Evolutionary conservation across 768 basidiomycete species (phyloP), one percentile per base, ranked within the genome.

Genomic region (Kwoniella dejecticola): DNA sequence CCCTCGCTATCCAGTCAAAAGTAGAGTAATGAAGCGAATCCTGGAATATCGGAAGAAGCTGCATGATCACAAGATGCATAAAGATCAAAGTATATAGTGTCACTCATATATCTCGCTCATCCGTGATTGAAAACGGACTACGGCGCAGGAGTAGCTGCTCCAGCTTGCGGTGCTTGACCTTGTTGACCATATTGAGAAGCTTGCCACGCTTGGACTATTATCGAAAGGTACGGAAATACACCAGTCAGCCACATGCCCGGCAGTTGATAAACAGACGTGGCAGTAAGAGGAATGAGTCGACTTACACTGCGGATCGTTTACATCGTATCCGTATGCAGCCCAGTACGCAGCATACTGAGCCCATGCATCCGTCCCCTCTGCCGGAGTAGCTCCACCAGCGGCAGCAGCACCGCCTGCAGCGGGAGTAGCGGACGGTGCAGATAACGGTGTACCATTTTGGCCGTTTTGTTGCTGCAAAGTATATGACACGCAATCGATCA

Each of bases 141-240:
- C 19, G 49, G 54, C n/a, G 46, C 60, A 45, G 56, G 62, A 7
- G 56, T 59, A 7, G 41, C 49, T 13, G 55, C 57, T 36, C 52
- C 61, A 11, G 56, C 54, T 60, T 66, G 60, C 45, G 56, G 65
- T n/a, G 52, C 33, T n/a, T 63, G 62, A 1, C 60, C 62, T 40
- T 71, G 73, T 45, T 69, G 68, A 8, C 67, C 69, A 46, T 75
- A 72, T 47, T 77, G 76, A 5, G 68, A 52, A 24, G 71, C 71
- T 49, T 74, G 74, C 76, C 76, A 77, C 23, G 72, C 70, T 65
- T 75, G 70, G 74, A 77, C 75, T 77, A n/a, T n/a, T n/a, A n/a
- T n/a, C n/a, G n/a, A n/a, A n/a, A n/a, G n/a, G 44, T 4, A 55
- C 12, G 3, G 26, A n/a, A 47, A 60, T 7, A 11, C 10, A 50